Base-by-base conservation (phyloP, 2,329 filamentous ascomycete genomes). In the Trichoderma arundinaceum region DNA sequence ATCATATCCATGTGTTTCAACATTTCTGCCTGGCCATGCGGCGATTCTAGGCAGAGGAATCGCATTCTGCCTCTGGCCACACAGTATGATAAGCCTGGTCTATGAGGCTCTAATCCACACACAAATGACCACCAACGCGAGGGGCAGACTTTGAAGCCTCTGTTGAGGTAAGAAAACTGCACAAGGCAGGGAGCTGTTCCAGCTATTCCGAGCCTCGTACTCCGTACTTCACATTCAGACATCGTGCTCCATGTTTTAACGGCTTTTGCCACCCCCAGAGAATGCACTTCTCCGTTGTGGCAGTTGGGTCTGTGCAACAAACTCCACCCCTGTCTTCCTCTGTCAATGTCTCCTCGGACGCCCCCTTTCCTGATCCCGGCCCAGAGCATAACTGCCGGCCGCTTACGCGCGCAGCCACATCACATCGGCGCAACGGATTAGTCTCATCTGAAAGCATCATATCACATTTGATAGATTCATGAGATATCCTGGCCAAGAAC, bases 321-420 rank as follows among this genome's bases (percentile, higher is more conserved):
- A 9, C 44, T 56, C 62, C 62, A 44, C 52, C 17, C 43, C 44
- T 17, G 15, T 51, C 28, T 17, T 39, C 15, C 54, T 58, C 44
- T 59, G 62, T 58, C 53, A 52, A 49, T 28, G n/a, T 53, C 19
- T 59, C 48, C 48, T 65, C 39, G 10, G 54, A 58, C 53, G 35
- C 35, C 63, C 53, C 64, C 46, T 66, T 66, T 54, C 48, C 48
- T 49, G 17, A 22, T 15, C 51, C 49, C 19, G 28, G 56, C 33
- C 13, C 39, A 66, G 49, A 39, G 28, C 15, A 41, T 48, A 56
- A 66, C 64, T 66, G 64, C 64, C 64, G 64, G 52, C 53, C 58
- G 39, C 64, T 61, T 61, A 66, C 57, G 48, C 57, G 64, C 64
- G 64, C 48, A 61, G 64, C 64, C 57, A 61, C 57, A 61, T 66